Base-by-base conservation (phyloP, 768 basidiomycete genomes). In the Sistotremastrum suecicum region DNA sequence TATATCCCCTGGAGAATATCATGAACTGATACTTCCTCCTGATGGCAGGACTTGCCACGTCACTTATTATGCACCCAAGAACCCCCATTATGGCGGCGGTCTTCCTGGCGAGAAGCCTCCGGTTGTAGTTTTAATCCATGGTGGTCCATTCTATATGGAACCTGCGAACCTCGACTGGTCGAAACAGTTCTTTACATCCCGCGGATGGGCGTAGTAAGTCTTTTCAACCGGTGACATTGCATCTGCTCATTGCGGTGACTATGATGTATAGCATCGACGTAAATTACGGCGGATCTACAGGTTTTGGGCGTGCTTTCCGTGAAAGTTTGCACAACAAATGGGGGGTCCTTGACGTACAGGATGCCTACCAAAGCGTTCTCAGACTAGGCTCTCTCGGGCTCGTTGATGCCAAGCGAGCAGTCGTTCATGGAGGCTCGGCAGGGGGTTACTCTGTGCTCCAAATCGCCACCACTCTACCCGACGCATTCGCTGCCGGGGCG, bases 281-380 rank as follows among this genome's bases (percentile, higher is more conserved):
- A 37, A 80, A 88, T 53, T 81, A 85, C 49, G 72, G 82, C 1
- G 87, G 85, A 0, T 83, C 80, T 0, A 74, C 75, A 4, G 78
- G 83, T 0, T 85, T 79, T 54, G 86, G 86, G 0, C 70, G 80
- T 3, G 62, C 7, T 3, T n/a, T 3, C 50, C 64, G 64, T 47
- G 68, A 70, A 44, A 70, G 79, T 10, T 73, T 89, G 3, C 64
- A 66, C 36, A 70, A 67, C 4, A 63, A 74, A 8, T 90, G 87
- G 87, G 87, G 85, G 3, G 52, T 85, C 9, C 71, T 78, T 5
- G 87, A 90, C 52, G 70, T 81, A 1, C 61, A 70, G 12, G 87
- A 90, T 55, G 75, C 74, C 48, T 73, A 75, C 36, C 56, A 62
- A n/a, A 75, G 80, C 3, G 72, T 75, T 0, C 61, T 59, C 20